Percentiles rank a stretch among this genome's conserved stretches.
phyloP scores from a whole-genome alignment of 2,329 filamentous ascomycete species.

The Cercospora janseana region DNA sequence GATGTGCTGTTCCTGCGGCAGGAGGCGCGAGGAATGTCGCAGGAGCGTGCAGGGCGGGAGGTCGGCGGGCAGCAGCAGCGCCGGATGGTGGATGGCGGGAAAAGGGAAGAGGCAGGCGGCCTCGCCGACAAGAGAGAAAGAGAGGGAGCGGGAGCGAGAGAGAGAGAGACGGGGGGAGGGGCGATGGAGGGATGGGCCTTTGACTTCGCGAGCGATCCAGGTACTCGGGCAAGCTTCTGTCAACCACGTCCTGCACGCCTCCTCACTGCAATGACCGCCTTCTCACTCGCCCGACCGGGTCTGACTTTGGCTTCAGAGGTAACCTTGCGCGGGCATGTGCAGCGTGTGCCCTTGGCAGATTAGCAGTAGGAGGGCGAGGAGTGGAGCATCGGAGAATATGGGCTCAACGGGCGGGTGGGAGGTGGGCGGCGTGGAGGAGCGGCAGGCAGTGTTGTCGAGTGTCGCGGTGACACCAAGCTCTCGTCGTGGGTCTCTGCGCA shows the following conservation, averaged over 20 bases:
- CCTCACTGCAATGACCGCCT: slow-evolving; percentile 7
- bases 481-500: slow-evolving; percentile 8
- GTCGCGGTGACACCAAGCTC: slow-evolving; percentile 17
- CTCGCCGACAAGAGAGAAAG: neutral
- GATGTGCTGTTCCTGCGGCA: slow-evolving; percentile 9
- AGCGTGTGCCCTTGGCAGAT: too few species aligned
- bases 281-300: slow-evolving; percentile 4
- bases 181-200: slow-evolving; percentile 18
- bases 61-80: slow-evolving; percentile 6
- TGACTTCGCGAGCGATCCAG: slow-evolving; percentile 24
- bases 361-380: too few species aligned
- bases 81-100: neutral
- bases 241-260: too few species aligned
- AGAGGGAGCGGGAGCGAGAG: slow-evolving; percentile 5
- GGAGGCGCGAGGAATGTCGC: slow-evolving; percentile 5
- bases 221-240: slow-evolving; percentile 16
- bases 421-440: slow-evolving; percentile 5
- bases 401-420: slow-evolving; percentile 1
- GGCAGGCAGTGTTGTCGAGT: slow-evolving; percentile 3
- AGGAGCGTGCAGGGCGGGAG: neutral
- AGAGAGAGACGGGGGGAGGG: slow-evolving; percentile 16
- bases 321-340: too few species aligned
- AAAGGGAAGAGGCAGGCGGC: neutral
- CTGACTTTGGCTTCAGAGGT: too few species aligned
- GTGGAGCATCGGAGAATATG: slow-evolving; percentile 19